A percentile compares a stretch with the other conserved stretches of the same genome.
Evolutionary conservation across 2,329 filamentous ascomycete genomes (phyloP).

Genomic region (Fusarium burgessii): DNA sequence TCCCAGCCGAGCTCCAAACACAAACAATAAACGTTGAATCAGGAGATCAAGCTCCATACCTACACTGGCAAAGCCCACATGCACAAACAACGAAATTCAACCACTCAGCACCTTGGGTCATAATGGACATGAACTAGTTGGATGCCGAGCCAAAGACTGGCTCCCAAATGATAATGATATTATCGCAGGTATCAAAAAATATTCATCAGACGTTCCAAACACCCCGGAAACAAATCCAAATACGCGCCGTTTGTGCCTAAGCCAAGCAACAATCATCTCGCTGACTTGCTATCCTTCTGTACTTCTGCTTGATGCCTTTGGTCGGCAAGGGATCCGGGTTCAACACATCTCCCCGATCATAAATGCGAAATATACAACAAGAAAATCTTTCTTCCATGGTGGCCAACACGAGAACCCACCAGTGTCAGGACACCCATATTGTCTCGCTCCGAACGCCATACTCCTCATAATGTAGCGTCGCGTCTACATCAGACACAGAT

Average conservation of each 20-base stretch:
- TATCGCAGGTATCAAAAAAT: slow-evolving; percentile 47
- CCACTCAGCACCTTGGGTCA: background rate
- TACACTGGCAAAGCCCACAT: background rate
- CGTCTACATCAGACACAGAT: slow-evolving; percentile 31
- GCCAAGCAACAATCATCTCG: slow-evolving; percentile 16
- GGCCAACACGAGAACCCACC: slow-evolving; percentile 16
- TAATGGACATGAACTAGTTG: background rate
- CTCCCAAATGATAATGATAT: slow-evolving; percentile 38
- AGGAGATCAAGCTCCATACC: background rate
- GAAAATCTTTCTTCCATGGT: slow-evolving; percentile 18
- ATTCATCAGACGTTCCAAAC: slow-evolving; percentile 38
- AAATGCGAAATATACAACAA: slow-evolving; percentile 28
- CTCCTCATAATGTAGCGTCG: slow-evolving; percentile 38
- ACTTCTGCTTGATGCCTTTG: slow-evolving; percentile 26
- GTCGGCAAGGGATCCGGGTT: slow-evolving; percentile 27
- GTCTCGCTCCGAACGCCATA: slow-evolving; percentile 43
- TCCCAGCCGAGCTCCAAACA: background rate
- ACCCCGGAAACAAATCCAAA: slow-evolving; percentile 29
- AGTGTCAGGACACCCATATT: slow-evolving; percentile 17
- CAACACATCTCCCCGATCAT: slow-evolving; percentile 32
- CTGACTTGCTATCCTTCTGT: slow-evolving; percentile 15
- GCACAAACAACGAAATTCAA: background rate
- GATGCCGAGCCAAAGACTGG: background rate
- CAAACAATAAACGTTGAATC: background rate
- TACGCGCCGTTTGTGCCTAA: slow-evolving; percentile 30